Conservation (phyloP, 2,329 filamentous ascomycete genomes). For the Chalaropsis thielavioides region DNA sequence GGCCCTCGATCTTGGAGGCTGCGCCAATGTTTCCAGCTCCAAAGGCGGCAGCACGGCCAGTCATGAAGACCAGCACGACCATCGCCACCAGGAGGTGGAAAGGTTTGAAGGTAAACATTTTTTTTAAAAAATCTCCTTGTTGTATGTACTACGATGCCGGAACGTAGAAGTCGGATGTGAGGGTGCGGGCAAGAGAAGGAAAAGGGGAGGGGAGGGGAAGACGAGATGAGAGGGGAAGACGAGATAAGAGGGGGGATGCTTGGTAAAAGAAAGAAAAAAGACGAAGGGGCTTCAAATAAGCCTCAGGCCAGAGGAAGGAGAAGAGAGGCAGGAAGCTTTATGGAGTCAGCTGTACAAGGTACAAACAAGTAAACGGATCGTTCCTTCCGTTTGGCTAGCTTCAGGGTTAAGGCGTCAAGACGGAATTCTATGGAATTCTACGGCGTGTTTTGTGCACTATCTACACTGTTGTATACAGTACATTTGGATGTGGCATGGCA, state of each 20-base stretch:
- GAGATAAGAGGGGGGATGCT: too few relatives aligned
- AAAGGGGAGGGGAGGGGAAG: slow-evolving; percentile 19
- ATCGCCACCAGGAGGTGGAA: slow-evolving; percentile 40
- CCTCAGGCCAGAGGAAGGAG: slow-evolving; percentile 4
- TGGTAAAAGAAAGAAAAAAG: slow-evolving; percentile 19
- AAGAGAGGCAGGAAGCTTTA: background rate
- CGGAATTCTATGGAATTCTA: background rate
- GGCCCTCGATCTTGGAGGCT: slow-evolving; percentile 64
- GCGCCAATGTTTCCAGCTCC: slow-evolving; percentile 81
- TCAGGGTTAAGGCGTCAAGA: background rate
- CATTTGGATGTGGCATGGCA: too few relatives aligned
- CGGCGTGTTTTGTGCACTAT: background rate
- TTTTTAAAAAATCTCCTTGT: too few relatives aligned
- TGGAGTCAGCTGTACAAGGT: slow-evolving; percentile 2
- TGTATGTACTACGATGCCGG: slow-evolving; percentile 17
- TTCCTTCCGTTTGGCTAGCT: background rate
- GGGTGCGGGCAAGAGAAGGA: too few relatives aligned
- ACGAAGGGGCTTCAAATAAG: slow-evolving; percentile 3
- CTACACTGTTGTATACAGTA: background rate
- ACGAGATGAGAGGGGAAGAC: too few relatives aligned
- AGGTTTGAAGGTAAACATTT: slow-evolving; percentile 37
- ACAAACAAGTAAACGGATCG: background rate
- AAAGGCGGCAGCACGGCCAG: slow-evolving; percentile 58
- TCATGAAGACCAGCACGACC: slow-evolving; percentile 50
- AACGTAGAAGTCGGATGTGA: slow-evolving; percentile 12